A percentile compares a stretch with the other conserved stretches of the same genome.
These are phyloP conservation scores for Polychytrium aggregatum DNA, from an alignment of 192 early-diverging fungal genomes.

Conservation along the genomic window DNA sequence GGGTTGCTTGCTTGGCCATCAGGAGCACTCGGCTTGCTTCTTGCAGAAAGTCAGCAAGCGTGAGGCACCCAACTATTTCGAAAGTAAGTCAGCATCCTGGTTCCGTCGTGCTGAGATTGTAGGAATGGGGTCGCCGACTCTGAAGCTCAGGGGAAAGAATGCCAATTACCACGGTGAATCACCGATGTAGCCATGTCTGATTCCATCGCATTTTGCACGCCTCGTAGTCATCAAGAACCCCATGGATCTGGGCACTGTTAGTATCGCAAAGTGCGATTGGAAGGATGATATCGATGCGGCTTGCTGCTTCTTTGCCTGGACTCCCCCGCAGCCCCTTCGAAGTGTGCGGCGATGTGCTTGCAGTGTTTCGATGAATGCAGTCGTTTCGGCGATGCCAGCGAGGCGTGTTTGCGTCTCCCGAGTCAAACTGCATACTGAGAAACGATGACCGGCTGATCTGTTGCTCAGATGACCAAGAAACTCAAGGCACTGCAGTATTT, in stretches of 20 bases:
- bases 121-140: too few relatives aligned
- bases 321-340: too few relatives aligned
- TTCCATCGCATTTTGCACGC: too few relatives aligned
- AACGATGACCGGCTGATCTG: too few relatives aligned
- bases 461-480: slow-evolving; percentile 63
- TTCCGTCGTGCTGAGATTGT: too few relatives aligned
- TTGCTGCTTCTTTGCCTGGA: not conserved
- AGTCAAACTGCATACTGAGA: too few relatives aligned
- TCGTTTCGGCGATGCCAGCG: too few relatives aligned
- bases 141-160: not conserved
- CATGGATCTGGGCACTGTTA: slow-evolving; percentile 81
- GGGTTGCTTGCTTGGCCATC: slow-evolving; percentile 3
- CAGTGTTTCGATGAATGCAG: too few relatives aligned
- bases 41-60: slow-evolving; percentile 74
- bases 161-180: not conserved
- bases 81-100: slow-evolving; percentile 52
- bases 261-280: not conserved
- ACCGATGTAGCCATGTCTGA: too few relatives aligned
- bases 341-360: too few relatives aligned
- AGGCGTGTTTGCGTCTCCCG: too few relatives aligned
- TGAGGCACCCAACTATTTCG: slow-evolving; percentile 88
- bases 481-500: slow-evolving; percentile 69
- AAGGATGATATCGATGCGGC: not conserved
- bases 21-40: slow-evolving; percentile 77
- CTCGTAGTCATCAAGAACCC: slow-evolving; percentile 79